Conservation (phyloP, 148 eudicot genomes). For the Spergularia marina region DNA sequence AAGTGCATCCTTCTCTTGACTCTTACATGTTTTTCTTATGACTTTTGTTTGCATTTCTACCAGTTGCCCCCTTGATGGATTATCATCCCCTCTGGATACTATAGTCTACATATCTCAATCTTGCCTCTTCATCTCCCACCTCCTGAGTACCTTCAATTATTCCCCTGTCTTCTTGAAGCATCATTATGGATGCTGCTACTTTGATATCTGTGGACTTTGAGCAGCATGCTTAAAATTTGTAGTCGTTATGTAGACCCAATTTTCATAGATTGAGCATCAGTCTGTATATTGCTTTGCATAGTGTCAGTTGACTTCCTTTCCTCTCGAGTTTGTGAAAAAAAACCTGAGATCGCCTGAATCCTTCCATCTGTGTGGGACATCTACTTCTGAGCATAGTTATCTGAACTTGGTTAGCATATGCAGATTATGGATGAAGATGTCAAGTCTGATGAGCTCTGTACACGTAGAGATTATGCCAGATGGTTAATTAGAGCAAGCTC, state of each 20-base stretch:
- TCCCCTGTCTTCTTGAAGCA: not conserved
- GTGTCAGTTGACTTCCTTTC: not conserved
- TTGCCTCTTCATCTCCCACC: not conserved
- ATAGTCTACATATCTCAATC: not conserved
- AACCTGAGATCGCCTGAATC: not conserved
- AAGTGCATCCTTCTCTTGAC: no score
- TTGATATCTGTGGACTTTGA: not conserved
- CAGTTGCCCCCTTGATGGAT: not conserved
- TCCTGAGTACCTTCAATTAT: not conserved
- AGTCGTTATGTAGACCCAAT: not conserved
- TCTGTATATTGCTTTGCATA: not conserved
- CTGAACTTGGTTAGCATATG: conserved; percentile 44
- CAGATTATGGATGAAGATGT: conserved; percentile 88
- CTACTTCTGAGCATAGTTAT: conserved; percentile 42
- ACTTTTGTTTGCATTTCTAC: not conserved
- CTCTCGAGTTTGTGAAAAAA: not conserved
- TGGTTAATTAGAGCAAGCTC: conserved; percentile 73
- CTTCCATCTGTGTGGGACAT: conserved; percentile 2
- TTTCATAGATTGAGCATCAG: not conserved
- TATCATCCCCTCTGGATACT: not conserved
- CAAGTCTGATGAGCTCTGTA: conserved; percentile 70
- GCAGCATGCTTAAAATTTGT: not conserved
- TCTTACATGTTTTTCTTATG: not conserved
- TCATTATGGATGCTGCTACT: not conserved
- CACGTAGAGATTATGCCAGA: conserved; percentile 90